Percentiles rank a stretch among this genome's conserved stretches.
Evolutionary conservation across 1,284 basidiomycete species (phyloP).

Genomic region (Wallemia mellicola): DNA sequence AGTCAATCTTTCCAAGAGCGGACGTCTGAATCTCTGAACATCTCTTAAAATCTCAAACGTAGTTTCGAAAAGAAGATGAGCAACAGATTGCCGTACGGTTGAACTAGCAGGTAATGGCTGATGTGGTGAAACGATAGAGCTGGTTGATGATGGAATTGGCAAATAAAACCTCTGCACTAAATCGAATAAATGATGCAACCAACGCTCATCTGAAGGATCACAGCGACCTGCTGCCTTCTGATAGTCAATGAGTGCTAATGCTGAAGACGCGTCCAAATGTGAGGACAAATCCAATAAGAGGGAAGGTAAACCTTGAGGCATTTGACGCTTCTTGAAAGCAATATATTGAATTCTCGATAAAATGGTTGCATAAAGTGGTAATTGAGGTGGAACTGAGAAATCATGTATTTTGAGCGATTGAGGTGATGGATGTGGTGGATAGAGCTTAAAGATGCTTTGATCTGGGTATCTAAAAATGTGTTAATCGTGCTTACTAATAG

Average conservation of each 20-base stretch:
- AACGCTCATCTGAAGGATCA: constrained; percentile 18
- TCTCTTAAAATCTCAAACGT: constrained; percentile 18
- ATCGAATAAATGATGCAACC: constrained; percentile 19
- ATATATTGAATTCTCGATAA: not conserved
- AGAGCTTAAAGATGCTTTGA: not conserved
- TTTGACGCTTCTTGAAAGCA: not conserved
- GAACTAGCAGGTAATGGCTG: constrained; percentile 7
- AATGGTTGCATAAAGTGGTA: not conserved
- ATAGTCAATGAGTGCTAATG: constrained; percentile 18
- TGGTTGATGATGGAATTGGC: constrained; percentile 2
- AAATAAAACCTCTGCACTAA: constrained; percentile 17
- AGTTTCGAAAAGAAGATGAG: constrained; percentile 15
- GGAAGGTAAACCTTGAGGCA: constrained; percentile 4
- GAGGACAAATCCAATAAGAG: constrained; percentile 16
- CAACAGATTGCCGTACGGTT: constrained; percentile 11
- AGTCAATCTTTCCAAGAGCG: constrained; percentile 16
- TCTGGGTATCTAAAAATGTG: not conserved
- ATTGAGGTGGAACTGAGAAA: not conserved
- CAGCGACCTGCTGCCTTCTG: constrained; percentile 18
- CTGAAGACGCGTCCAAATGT: constrained; percentile 16
- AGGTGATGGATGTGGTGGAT: not conserved
- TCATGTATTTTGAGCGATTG: not conserved
- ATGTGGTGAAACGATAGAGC: constrained; percentile 3
- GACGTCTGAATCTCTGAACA: constrained; percentile 13
- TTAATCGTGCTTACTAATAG: too few species aligned